Conservation (phyloP, 2,329 filamentous ascomycete genomes). For the Ciborinia camelliae region DNA sequence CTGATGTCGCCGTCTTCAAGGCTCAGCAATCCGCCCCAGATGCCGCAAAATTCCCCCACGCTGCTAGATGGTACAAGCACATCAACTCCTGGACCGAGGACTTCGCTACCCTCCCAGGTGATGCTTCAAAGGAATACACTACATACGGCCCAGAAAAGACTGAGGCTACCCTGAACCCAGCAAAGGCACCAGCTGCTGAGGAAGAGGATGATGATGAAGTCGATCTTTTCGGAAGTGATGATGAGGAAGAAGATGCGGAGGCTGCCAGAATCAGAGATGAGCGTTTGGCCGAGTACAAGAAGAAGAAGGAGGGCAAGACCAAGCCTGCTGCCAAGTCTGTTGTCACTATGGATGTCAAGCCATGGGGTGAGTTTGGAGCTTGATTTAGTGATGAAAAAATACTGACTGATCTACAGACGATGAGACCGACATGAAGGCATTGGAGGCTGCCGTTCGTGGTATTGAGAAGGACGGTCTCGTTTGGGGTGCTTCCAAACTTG, state of each 20-base stretch:
- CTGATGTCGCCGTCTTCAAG: constrained; percentile 95
- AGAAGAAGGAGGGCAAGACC: constrained; percentile 92
- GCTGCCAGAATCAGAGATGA: constrained; percentile 80
- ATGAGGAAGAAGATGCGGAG: constrained; percentile 91
- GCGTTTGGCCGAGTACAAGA: constrained; percentile 87
- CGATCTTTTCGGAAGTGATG: constrained; percentile 89
- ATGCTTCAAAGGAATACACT: constrained; percentile 83
- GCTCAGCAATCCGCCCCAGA: constrained; percentile 73
- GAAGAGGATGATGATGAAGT: constrained; percentile 82
- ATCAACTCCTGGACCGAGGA: constrained; percentile 89
- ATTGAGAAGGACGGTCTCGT: constrained; percentile 93
- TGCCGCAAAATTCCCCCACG: constrained; percentile 85
- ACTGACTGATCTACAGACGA: constrained; percentile 58
- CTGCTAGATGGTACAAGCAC: constrained; percentile 98
- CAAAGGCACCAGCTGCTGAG: constrained; percentile 71
- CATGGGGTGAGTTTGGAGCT: constrained; percentile 71
- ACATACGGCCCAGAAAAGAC: constrained; percentile 83
- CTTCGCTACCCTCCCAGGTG: constrained; percentile 86
- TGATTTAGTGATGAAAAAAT: constrained; percentile 1
- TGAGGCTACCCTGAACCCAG: constrained; percentile 78
- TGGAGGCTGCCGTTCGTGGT: constrained; percentile 75
- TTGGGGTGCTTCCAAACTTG: constrained; percentile 89
- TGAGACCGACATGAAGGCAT: constrained; percentile 83
- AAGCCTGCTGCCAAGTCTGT: constrained; percentile 95
- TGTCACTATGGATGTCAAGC: constrained; percentile 95